Conservation (phyloP, 257 asterid species). For the Gynochthodes officinalis region DNA sequence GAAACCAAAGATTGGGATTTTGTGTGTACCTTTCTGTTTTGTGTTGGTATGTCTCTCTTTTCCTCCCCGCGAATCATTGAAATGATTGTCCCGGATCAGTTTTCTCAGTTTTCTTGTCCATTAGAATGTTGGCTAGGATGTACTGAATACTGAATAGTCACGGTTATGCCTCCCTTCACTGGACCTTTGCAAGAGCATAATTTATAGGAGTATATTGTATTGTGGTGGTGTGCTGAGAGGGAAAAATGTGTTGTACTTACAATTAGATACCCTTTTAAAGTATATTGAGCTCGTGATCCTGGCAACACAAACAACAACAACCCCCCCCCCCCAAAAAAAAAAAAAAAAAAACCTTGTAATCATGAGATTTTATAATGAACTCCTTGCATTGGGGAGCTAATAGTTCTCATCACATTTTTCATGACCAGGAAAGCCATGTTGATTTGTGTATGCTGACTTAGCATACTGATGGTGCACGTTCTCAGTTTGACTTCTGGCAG, state of each 20-base stretch:
- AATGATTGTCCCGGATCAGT: background rate
- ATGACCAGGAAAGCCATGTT: conserved; percentile 9
- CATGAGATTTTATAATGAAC: background rate
- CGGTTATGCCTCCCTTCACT: background rate
- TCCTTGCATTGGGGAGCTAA: background rate
- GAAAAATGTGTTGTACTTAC: background rate
- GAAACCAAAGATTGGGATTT: background rate
- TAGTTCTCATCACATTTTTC: background rate
- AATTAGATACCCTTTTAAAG: too few relatives aligned
- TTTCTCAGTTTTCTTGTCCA: background rate
- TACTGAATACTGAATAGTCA: background rate
- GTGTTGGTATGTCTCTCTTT: background rate
- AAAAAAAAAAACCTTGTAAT: too few relatives aligned
- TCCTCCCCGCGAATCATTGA: background rate
- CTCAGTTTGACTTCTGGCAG: conserved; percentile 35
- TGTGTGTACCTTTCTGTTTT: background rate
- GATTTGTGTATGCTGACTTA: background rate
- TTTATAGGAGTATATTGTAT: background rate
- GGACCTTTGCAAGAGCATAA: background rate
- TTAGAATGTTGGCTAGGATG: background rate
- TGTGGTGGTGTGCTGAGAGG: background rate
- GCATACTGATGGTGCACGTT: conserved; percentile 38
- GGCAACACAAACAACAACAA: too few relatives aligned
- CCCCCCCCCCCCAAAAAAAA: too few relatives aligned
- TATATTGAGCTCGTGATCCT: background rate